Conservation (phyloP, 352 stramenopile genomes). For the Pythium monospermum region DNA sequence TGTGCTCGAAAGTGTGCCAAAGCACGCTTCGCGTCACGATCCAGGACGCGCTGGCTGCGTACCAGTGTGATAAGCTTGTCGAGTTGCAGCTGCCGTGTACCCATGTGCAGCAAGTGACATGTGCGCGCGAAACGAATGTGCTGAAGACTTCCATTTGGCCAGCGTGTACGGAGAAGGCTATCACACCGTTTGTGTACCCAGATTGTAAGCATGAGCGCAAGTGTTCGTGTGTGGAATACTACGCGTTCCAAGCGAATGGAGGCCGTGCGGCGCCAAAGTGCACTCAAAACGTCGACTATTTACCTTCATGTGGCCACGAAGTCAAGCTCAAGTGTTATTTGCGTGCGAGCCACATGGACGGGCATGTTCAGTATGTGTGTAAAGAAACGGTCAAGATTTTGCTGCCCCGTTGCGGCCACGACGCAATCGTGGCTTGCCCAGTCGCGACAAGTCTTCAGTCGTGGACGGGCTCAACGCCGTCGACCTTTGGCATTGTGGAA, state of each 20-base stretch:
- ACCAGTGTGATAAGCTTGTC: conserved; percentile 52
- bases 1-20: conserved; percentile 47
- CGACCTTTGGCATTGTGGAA: conserved; percentile 39
- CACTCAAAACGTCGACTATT: conserved; percentile 51
- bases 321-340: conserved; percentile 57
- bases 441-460: conserved; percentile 32
- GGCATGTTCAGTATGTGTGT: conserved; percentile 33
- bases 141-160: conserved; percentile 34
- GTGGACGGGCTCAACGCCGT: conserved; percentile 38
- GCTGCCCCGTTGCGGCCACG: conserved; percentile 66
- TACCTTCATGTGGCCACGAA: conserved; percentile 57
- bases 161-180: conserved; percentile 46
- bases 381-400: conserved; percentile 46
- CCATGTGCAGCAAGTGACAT: conserved; percentile 50
- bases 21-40: conserved; percentile 23
- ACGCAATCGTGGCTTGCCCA: conserved; percentile 41
- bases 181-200: conserved; percentile 60
- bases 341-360: conserved; percentile 26
- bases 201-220: conserved; percentile 61
- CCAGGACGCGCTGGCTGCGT: conserved; percentile 36
- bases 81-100: conserved; percentile 57
- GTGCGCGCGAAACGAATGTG: conserved; percentile 41
- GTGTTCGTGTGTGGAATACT: conserved; percentile 66
- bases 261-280: conserved; percentile 34
- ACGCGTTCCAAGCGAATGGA: conserved; percentile 34